These are phyloP conservation scores for Coleophoma eucalyptorum DNA, from an alignment of 2,329 filamentous ascomycete species.

Conservation along the genomic window DNA sequence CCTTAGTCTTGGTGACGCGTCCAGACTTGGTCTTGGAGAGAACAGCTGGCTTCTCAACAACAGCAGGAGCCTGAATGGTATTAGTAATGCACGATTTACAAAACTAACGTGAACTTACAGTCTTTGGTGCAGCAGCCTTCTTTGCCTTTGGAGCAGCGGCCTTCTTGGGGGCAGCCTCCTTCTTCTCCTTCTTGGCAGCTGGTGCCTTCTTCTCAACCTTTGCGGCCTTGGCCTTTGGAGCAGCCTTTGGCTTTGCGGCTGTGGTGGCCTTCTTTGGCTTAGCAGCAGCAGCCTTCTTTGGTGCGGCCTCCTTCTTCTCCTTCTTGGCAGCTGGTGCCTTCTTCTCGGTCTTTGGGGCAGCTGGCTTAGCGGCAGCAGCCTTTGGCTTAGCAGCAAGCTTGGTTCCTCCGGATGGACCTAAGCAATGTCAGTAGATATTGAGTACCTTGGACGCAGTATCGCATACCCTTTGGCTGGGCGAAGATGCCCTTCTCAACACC, in stretches of 20 bases:
- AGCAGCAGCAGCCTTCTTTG: not conserved
- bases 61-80: slow-evolving; percentile 52
- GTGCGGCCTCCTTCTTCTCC: slow-evolving; percentile 31
- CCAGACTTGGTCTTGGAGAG: slow-evolving; percentile 70
- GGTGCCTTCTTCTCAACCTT: slow-evolving; percentile 37
- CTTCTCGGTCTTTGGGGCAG: slow-evolving; percentile 12
- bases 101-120: slow-evolving; percentile 16
- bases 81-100: slow-evolving; percentile 10
- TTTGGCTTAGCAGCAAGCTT: slow-evolving; percentile 48
- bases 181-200: slow-evolving; percentile 36
- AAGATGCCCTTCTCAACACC: slow-evolving; percentile 69
- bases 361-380: slow-evolving; percentile 24
- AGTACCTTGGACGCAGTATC: not conserved
- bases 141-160: slow-evolving; percentile 27
- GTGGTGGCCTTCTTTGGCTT: slow-evolving; percentile 8
- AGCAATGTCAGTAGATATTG: slow-evolving; percentile 19
- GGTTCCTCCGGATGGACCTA: slow-evolving; percentile 66
- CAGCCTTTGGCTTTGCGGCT: slow-evolving; percentile 32
- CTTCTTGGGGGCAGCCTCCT: slow-evolving; percentile 33
- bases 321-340: slow-evolving; percentile 19
- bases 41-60: slow-evolving; percentile 59
- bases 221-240: slow-evolving; percentile 33
- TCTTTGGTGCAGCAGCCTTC: slow-evolving; percentile 18
- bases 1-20: slow-evolving; percentile 64
- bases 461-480: slow-evolving; percentile 68